phyloP scores from a whole-genome alignment of 2,329 filamentous ascomycete species.

The Emmonsiellopsis sp. region DNA sequence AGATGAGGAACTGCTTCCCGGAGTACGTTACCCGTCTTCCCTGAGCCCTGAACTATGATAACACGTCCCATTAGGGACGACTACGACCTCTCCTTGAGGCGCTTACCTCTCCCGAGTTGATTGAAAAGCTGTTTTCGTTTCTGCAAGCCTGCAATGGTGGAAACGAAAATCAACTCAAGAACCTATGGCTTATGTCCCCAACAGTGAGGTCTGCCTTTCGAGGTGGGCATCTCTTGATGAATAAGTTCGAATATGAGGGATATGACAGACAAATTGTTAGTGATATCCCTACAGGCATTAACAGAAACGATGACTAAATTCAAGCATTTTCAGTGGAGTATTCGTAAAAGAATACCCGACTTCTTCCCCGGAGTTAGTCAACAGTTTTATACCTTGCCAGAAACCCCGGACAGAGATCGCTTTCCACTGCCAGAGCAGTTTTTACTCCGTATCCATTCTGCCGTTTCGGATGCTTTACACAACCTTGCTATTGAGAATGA shows the following conservation, averaged over 20 bases:
- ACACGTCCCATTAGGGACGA: background rate
- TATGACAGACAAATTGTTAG: too few relatives aligned
- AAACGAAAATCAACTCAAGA: background rate
- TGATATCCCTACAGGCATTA: too few relatives aligned
- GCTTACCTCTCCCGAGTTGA: background rate
- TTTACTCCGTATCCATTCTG: background rate
- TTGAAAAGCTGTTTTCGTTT: background rate
- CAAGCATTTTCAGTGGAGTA: background rate
- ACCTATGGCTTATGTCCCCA: slow-evolving; percentile 3
- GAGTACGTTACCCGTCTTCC: background rate
- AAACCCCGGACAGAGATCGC: background rate
- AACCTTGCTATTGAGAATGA: background rate
- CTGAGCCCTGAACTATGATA: background rate
- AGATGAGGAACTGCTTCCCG: background rate
- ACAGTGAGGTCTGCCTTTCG: background rate
- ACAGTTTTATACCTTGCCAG: background rate
- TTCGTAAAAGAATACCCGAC: background rate
- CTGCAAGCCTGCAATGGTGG: background rate
- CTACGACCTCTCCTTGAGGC: slow-evolving; percentile 1
- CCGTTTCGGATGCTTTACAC: background rate
- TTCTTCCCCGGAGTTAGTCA: background rate
- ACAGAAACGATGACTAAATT: background rate
- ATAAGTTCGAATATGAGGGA: background rate
- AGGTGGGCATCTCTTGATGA: background rate
- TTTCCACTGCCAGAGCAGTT: background rate